A percentile compares a stretch with the other conserved stretches of the same genome.
Conservation (phyloP, 2,329 filamentous ascomycete species). For the Alternaria conjuncta region DNA sequence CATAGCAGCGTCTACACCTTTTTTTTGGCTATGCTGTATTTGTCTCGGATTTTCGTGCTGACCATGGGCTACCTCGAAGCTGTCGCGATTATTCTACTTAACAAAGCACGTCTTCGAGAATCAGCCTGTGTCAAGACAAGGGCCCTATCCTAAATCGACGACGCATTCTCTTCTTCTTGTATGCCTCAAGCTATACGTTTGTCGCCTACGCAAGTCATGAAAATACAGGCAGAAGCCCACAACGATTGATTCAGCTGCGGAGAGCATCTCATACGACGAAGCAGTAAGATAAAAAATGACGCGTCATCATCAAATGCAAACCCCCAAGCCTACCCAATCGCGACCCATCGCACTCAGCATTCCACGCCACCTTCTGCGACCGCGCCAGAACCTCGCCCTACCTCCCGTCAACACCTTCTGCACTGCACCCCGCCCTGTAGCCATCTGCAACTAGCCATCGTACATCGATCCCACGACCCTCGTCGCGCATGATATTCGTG, state of each 20-base stretch:
- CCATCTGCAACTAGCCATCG: not conserved
- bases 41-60: not conserved
- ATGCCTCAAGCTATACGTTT: not conserved
- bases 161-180: not conserved
- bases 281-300: not conserved
- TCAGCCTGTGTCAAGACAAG: not conserved
- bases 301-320: not conserved
- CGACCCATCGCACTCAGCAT: not conserved
- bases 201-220: not conserved
- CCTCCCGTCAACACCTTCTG: not conserved
- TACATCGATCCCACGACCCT: not conserved
- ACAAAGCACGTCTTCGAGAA: not conserved
- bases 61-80: not conserved
- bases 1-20: not conserved
- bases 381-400: not conserved
- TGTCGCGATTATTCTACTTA: not conserved
- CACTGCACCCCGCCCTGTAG: not conserved
- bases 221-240: not conserved
- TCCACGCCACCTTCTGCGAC: not conserved
- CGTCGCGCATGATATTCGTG: not conserved
- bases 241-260: accelerated
- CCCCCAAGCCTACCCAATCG: not conserved
- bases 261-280: not conserved
- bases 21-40: not conserved
- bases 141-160: not conserved